A percentile compares a stretch with the other conserved stretches of the same genome.
phyloP scores from a whole-genome alignment of 768 basidiomycete species.

The Pholiota conissans region DNA sequence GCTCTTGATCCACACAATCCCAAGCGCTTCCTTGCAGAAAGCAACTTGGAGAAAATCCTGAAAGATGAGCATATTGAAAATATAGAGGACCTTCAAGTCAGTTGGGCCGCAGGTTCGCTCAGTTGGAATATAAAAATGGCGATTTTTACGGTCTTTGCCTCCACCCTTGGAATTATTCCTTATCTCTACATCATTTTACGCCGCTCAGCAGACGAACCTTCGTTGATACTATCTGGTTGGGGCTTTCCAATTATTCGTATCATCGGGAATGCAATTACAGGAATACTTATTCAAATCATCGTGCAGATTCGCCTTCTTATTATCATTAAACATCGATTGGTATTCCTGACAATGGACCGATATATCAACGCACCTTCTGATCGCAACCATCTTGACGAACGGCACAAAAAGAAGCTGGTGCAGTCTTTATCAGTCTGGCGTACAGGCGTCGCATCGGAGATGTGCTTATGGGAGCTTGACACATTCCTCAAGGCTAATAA shows the following conservation, averaged over 20 bases:
- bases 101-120: constrained; percentile 1
- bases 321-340: constrained; percentile 8
- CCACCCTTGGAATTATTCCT: constrained; percentile 4
- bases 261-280: constrained; percentile 6
- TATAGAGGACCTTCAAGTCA: constrained; percentile 8
- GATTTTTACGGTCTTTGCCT: background rate
- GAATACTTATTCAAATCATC: constrained; percentile 1
- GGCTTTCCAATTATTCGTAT: constrained; percentile 12
- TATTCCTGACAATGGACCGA: constrained; percentile 11
- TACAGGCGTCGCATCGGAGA: background rate
- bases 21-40: constrained; percentile 11
- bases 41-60: constrained; percentile 9
- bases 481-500: too few species aligned
- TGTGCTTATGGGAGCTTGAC: background rate
- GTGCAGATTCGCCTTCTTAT: constrained; percentile 11
- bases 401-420: background rate
- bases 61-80: constrained; percentile 12
- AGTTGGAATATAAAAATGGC: constrained; percentile 11
- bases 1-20: constrained; percentile 9
- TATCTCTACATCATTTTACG: constrained; percentile 9
- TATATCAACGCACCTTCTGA: background rate
- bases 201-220: background rate
- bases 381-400: background rate
- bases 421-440: background rate
- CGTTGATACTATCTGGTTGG: constrained; percentile 2